A percentile compares a stretch with the other conserved stretches of the same genome.
phyloP scores from a whole-genome alignment of 371 early-diverging fungal species.

The Dipsacomyces acuminosporus region DNA sequence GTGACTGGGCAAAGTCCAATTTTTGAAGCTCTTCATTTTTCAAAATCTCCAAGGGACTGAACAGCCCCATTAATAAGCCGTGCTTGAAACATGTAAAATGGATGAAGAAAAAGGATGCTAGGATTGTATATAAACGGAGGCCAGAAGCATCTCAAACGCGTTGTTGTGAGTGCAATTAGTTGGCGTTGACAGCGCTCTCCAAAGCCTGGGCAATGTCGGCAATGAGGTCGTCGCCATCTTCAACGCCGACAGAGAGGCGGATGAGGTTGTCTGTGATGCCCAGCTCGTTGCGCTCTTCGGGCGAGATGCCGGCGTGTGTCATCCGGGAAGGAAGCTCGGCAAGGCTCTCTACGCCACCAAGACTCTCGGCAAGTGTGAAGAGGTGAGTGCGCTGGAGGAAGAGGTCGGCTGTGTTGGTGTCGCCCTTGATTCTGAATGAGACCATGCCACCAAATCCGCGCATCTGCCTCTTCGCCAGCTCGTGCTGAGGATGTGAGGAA shows the following conservation, averaged over 20 bases:
- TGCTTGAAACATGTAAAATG: too few relatives aligned
- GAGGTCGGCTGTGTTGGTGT: conserved; percentile 67
- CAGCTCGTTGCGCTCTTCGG: conserved; percentile 78
- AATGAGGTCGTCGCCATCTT: conserved; percentile 87
- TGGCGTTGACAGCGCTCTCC: conserved; percentile 35
- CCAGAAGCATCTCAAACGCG: too few relatives aligned
- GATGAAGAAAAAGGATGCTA: too few relatives aligned
- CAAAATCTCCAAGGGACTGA: too few relatives aligned
- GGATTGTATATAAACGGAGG: too few relatives aligned
- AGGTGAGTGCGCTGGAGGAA: conserved; percentile 78
- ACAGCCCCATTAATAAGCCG: too few relatives aligned
- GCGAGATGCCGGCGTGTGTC: conserved; percentile 96
- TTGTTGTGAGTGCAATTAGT: conserved; percentile 3
- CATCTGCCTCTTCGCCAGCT: conserved; percentile 72
- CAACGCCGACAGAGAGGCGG: conserved; percentile 93
- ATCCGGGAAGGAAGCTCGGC: conserved; percentile 96
- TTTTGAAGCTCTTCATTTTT: too few relatives aligned
- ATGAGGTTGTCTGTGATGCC: conserved; percentile 91
- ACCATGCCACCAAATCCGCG: conserved; percentile 92
- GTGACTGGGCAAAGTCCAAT: too few relatives aligned
- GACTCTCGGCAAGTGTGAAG: conserved; percentile 90
- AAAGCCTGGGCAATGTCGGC: conserved; percentile 83
- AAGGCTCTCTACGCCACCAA: conserved; percentile 95
- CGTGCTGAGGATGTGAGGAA: conserved; percentile 83
- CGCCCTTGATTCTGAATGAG: conserved; percentile 82